These are phyloP conservation scores for Fomes fomentarius DNA, from an alignment of 1,284 basidiomycete species.

Conservation along the genomic window DNA sequence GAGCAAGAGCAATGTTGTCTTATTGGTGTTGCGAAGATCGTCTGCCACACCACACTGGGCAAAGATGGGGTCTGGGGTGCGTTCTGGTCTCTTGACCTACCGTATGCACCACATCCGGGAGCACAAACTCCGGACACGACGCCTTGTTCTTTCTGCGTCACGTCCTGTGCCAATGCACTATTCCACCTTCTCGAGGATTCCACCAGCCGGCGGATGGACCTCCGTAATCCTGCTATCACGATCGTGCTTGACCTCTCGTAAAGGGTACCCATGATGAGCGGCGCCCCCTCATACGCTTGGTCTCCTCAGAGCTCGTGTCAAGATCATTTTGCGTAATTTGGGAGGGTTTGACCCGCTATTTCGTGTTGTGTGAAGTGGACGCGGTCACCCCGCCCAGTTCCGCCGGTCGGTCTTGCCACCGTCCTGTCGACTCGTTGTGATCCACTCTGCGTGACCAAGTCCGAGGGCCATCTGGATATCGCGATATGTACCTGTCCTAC, in stretches of 20 bases:
- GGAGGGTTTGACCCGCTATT: conserved; percentile 19
- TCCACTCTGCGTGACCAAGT: no score
- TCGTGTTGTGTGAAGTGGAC: no score
- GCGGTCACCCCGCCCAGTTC: no score
- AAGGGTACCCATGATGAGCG: no score
- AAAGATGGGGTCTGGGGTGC: neutral
- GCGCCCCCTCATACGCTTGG: no score
- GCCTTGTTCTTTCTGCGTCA: conserved; percentile 1
- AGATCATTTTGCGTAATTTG: conserved; percentile 1
- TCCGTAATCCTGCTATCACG: neutral
- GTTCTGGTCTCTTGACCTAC: neutral
- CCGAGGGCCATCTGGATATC: no score
- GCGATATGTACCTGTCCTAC: no score
- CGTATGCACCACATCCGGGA: neutral
- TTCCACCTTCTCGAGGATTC: conserved; percentile 2
- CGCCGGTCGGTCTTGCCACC: no score
- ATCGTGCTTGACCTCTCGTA: conserved; percentile 5
- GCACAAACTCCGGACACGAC: neutral
- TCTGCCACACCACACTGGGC: conserved; percentile 1
- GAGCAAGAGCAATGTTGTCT: conserved; percentile 3
- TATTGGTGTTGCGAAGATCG: conserved; percentile 16
- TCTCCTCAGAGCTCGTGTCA: conserved; percentile 6
- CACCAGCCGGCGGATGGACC: neutral
- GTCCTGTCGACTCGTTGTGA: no score
- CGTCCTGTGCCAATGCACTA: neutral